phyloP scores from a whole-genome alignment of 169 alveolate species.

The Theileria orientalis region DNA sequence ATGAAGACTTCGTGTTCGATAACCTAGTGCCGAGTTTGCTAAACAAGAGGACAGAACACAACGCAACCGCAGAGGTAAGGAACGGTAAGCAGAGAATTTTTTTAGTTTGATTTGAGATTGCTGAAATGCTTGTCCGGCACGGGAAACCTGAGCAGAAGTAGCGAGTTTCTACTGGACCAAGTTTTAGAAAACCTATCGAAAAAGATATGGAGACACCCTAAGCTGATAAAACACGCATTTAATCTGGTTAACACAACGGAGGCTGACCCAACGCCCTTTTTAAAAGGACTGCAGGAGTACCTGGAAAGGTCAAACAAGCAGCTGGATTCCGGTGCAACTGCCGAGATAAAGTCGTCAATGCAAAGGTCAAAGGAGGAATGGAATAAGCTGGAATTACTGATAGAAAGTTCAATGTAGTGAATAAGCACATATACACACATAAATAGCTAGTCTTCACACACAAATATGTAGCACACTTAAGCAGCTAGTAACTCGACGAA shows the following conservation, averaged over 20 bases:
- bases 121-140: not conserved
- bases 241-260: constrained; percentile 1
- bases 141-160: not conserved
- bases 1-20: not conserved
- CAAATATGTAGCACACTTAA: not conserved
- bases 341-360: not conserved
- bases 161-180: constrained; percentile 5
- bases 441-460: no score
- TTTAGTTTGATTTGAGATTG: constrained; percentile 18
- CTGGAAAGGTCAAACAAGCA: not conserved
- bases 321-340: not conserved
- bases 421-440: no score
- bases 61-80: not conserved
- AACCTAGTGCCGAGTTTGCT: not conserved
- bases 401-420: not conserved
- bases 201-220: not conserved
- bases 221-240: constrained; percentile 4
- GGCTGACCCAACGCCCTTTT: constrained; percentile 4
- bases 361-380: not conserved
- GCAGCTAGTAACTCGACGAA: not conserved
- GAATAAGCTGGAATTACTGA: not conserved
- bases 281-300: not conserved
- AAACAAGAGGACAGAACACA: constrained; percentile 7
- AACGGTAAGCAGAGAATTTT: not conserved
- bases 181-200: not conserved